Base-by-base conservation (phyloP, 805 yeast genomes). In the Lipomyces yamadae region DNA sequence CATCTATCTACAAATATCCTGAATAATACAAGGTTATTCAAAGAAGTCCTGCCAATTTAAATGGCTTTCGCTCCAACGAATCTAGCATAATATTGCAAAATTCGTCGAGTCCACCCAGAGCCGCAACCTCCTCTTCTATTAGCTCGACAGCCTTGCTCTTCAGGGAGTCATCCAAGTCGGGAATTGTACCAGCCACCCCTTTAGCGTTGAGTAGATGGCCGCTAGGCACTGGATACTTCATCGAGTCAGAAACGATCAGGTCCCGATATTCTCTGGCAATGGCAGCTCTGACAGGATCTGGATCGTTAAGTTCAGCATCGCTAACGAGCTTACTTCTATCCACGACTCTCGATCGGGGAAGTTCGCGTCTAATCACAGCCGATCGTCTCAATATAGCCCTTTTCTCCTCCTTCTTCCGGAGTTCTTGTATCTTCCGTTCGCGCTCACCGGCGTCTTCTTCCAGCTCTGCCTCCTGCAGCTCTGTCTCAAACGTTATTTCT, bases 301-400 rank as follows among this genome's bases (percentile, higher is more conserved):
- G 60, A 50, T 50, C 58, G 8, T 42, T 65, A 8, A 52, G 39
- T 42, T 52, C 64, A 15, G 56, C 37, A 33, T 34, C 48, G 13
- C 33, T n/a, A n/a, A 61, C 58, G 11, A 70, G 56, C 13, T 56
- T 32, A 11, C 53, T 62, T 18, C 48, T 48, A 48, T 68, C 68
- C 29, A 67, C 52, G 4, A 55, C 35, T 4, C 37, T 13, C 6
- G 78, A 75, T 56, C 73, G 70, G 61, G 80, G 78, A 7, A 86
- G 77, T 0, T 79, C 83, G 60, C 76, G 74, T 71, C 83, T 85
- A 0, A 85, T 75, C 1, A 79, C 87, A 65, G 78, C 81, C 0
- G 89, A 83, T 58, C 85, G 72, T 52, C 85, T 74, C 6, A 78
- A 70, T 45, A 78, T 67, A 11, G 76, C 77, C 33, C 65, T 66